Percentiles rank a stretch among this genome's conserved stretches.
Evolutionary conservation across 768 basidiomycete species (phyloP).

Genomic region (Lentinula sp.): DNA sequence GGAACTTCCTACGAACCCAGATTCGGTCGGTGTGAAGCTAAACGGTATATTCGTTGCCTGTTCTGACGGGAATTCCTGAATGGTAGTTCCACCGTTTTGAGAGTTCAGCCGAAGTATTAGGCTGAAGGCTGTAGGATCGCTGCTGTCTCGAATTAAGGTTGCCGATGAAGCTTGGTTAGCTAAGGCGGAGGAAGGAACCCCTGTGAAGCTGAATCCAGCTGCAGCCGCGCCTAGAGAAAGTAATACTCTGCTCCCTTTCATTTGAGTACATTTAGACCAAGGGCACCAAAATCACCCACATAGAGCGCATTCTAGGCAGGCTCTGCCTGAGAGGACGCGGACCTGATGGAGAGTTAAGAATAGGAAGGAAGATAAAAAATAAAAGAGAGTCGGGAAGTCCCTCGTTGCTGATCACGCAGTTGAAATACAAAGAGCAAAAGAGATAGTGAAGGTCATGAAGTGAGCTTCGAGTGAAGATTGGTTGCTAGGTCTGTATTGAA

Average conservation of each 20-base stretch:
- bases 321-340: background rate
- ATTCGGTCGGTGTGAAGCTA: background rate
- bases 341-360: background rate
- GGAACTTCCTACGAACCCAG: background rate
- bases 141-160: background rate
- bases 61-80: background rate
- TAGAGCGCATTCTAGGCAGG: constrained; percentile 2
- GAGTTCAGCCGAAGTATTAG: background rate
- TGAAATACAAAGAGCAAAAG: background rate
- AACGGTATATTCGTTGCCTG: background rate
- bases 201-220: constrained; percentile 1
- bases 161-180: background rate
- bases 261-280: background rate
- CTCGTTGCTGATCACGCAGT: background rate
- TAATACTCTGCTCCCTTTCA: background rate
- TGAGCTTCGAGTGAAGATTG: background rate
- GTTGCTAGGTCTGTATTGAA: background rate
- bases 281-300: background rate
- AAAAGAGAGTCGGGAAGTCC: background rate
- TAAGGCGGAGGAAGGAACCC: background rate
- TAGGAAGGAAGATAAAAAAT: background rate
- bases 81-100: background rate
- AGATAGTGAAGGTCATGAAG: background rate
- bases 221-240: background rate
- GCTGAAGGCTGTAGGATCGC: constrained; percentile 3